Evolutionary conservation across 352 stramenopile genomes (phyloP), one percentile per base, ranked within the genome.

Genomic region (Globisporangium megalacanthum): DNA sequence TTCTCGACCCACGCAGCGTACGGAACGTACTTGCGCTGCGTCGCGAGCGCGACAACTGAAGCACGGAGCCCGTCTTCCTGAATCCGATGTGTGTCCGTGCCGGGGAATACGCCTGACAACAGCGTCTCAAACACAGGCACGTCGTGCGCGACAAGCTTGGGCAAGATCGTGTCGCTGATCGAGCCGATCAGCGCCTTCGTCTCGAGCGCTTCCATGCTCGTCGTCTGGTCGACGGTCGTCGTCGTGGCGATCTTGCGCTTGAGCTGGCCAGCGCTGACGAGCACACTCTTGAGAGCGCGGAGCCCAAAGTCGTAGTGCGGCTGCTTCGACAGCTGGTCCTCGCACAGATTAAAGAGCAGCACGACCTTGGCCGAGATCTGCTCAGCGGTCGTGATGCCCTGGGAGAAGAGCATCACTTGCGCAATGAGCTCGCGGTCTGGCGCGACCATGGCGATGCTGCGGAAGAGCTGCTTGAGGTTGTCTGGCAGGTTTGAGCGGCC

Each of bases 221-320:
- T 60, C 7, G 35, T 39, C 35, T 13, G 35, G 37, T 76, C 39
- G 2, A 41, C 58, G 5, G 62, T 54, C 50, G 60, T 62, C 10
- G 76, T 52, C 10, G 35, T 13, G 10, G 35, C 35, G 6, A 13
- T 39, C 35, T 98, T 97, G 47, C 97, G 86, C 64, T 99, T 99
- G 22, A 99, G 70, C 48, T 98, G 96, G 31, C 98, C 98, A 37
- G 97, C 98, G 61, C 94, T 98, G 0, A 99, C 92, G 3, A 99
- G 82, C 39, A 99, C 92, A 51, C 94, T 99, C 79, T 99, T 99
- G 51, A 99, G 73, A 5, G 98, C 97, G 61, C 98, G 93, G 48
- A 99, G 86, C 4, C 98, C 97, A 72, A 99, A 99, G 68, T 99
- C 98, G 72, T 99, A 99, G 72, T 99, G 98, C n/a, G 86, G 87